Conservation (phyloP, 331 rosid species). For the Arachis monticola region DNA sequence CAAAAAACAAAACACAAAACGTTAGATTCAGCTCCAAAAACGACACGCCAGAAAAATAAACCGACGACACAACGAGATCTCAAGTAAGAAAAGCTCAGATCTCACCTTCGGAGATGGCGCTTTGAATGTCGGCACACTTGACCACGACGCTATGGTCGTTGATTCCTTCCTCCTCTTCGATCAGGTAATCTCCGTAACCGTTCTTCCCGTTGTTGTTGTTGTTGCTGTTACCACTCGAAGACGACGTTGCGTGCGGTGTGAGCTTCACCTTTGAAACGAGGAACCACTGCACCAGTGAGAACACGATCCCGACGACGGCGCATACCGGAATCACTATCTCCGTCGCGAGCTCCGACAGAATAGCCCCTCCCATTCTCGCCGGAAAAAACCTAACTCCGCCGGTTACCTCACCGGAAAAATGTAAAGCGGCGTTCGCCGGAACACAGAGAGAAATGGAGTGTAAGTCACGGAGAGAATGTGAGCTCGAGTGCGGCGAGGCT, state of each 20-base stretch:
- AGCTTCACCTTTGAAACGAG: conserved; percentile 72
- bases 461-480: background rate
- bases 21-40: background rate
- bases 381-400: conserved; percentile 48
- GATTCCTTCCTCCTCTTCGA: conserved; percentile 80
- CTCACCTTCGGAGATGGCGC: conserved; percentile 79
- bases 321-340: conserved; percentile 67
- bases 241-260: conserved; percentile 49
- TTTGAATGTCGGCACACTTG: conserved; percentile 83
- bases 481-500: conserved; percentile 21
- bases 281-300: conserved; percentile 73
- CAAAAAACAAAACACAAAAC: background rate
- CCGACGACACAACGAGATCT: conserved; percentile 44
- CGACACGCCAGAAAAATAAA: background rate
- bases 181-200: conserved; percentile 61
- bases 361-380: conserved; percentile 57
- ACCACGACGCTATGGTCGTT: conserved; percentile 68
- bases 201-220: conserved; percentile 41
- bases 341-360: conserved; percentile 63
- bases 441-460: background rate
- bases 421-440: conserved; percentile 7
- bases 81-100: conserved; percentile 29
- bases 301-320: conserved; percentile 66
- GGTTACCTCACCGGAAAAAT: conserved; percentile 19
- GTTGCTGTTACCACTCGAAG: conserved; percentile 18